Conservation (phyloP, 495 filamentous ascomycete genomes). For the Neurospora sp. region DNA sequence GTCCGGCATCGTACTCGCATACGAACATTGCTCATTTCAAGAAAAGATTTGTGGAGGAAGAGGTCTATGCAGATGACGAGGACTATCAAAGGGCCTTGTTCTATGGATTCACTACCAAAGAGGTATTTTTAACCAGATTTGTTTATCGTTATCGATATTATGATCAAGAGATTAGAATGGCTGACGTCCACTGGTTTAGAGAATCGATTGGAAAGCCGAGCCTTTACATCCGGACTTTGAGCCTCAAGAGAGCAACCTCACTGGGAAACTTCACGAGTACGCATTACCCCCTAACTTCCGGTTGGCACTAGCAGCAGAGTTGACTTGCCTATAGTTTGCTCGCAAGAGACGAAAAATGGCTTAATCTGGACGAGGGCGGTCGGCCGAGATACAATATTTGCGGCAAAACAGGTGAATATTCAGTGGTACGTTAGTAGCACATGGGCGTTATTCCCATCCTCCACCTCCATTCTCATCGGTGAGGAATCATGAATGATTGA, state of each 20-base stretch:
- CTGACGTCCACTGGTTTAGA: not conserved
- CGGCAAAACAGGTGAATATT: slow-evolving; percentile 14
- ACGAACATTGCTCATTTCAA: slow-evolving; percentile 2
- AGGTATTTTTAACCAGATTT: slow-evolving; percentile 5
- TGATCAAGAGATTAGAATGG: not conserved
- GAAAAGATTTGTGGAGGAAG: slow-evolving; percentile 5
- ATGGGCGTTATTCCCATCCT: not conserved
- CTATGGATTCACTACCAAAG: slow-evolving; percentile 20
- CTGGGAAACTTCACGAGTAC: slow-evolving; percentile 13
- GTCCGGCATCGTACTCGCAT: not conserved
- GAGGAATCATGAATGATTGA: not conserved
- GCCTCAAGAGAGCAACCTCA: slow-evolving; percentile 6
- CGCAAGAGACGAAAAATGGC: slow-evolving; percentile 1
- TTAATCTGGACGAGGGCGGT: slow-evolving; percentile 1
- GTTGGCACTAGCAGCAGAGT: not conserved
- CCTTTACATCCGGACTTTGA: slow-evolving; percentile 8
- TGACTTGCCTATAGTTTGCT: not conserved
- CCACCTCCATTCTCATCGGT: not conserved
- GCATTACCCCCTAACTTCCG: too few species aligned
- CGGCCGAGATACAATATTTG: slow-evolving; percentile 16
- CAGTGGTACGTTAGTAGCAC: slow-evolving; percentile 9
- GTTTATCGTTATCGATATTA: too few species aligned
- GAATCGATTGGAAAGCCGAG: slow-evolving; percentile 3
- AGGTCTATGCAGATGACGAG: slow-evolving; percentile 11
- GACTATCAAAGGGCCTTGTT: slow-evolving; percentile 22